phyloP scores from a whole-genome alignment of 1,139 yeast species.

The Yamadazyma taylorii region DNA sequence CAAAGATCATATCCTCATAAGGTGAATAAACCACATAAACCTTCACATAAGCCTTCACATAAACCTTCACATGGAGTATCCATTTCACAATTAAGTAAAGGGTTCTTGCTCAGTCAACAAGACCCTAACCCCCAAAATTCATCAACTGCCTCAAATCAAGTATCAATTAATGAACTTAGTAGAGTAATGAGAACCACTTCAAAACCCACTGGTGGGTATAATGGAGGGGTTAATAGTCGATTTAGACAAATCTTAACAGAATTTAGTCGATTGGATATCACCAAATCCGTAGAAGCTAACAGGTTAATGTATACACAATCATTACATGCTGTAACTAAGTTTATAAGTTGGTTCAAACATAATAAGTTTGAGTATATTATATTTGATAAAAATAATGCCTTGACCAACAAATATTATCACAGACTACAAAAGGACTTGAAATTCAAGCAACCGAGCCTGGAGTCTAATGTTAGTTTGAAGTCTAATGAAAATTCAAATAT shows the following conservation, averaged over 20 bases:
- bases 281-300: too few relatives aligned
- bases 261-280: constrained; percentile 1
- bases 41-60: too few relatives aligned
- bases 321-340: constrained; percentile 5
- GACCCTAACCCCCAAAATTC: too few relatives aligned
- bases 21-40: too few relatives aligned
- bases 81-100: not conserved
- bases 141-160: not conserved
- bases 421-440: not conserved
- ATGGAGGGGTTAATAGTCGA: constrained; percentile 7
- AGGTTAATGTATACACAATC: not conserved
- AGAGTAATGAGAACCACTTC: not conserved
- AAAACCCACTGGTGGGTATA: not conserved
- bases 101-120: not conserved
- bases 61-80: not conserved
- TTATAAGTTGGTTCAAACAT: constrained; percentile 23
- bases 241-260: constrained; percentile 5
- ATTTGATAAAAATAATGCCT: constrained; percentile 9
- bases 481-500: too few relatives aligned
- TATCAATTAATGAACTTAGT: not conserved
- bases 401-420: not conserved
- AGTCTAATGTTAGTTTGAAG: too few relatives aligned
- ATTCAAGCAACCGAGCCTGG: too few relatives aligned
- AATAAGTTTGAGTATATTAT: constrained; percentile 21
- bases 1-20: too few relatives aligned